Evolutionary conservation across 2,329 filamentous ascomycete genomes (phyloP).

Genomic region (Myrmaecium sp.): DNA sequence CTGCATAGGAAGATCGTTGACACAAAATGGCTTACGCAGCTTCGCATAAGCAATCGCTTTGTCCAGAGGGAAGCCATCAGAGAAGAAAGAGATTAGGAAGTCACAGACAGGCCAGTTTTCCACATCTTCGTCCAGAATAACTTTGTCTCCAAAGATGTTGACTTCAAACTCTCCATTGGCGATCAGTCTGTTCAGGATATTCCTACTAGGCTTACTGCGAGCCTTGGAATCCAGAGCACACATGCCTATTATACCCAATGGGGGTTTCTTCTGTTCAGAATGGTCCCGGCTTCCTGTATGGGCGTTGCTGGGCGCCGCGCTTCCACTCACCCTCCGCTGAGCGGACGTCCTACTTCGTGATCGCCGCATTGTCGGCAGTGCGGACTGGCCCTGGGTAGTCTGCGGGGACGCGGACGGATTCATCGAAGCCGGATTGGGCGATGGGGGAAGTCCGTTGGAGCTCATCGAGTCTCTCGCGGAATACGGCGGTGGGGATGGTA

Average conservation of each 20-base stretch:
- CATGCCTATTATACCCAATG: slow-evolving; percentile 62
- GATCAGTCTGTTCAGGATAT: slow-evolving; percentile 85
- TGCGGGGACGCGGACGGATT: slow-evolving; percentile 1
- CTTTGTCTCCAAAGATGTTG: slow-evolving; percentile 95
- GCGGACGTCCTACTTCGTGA: slow-evolving; percentile 30
- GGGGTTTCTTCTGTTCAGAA: slow-evolving; percentile 21
- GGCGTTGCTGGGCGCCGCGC: slow-evolving; percentile 70
- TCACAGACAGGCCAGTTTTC: slow-evolving; percentile 96
- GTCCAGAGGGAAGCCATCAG: slow-evolving; percentile 87
- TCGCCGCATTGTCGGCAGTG: slow-evolving; percentile 7
- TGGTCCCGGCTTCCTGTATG: slow-evolving; percentile 45
- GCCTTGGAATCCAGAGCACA: slow-evolving; percentile 94
- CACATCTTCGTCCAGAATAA: slow-evolving; percentile 90
- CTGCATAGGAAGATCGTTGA: slow-evolving; percentile 96
- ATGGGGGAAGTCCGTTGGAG: slow-evolving; percentile 2
- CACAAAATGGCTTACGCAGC: slow-evolving; percentile 85
- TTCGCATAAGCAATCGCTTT: slow-evolving; percentile 95
- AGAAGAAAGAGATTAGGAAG: slow-evolving; percentile 96
- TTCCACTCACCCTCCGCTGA: slow-evolving; percentile 66
- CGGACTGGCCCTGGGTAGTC: not conserved
- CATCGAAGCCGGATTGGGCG: slow-evolving; percentile 1
- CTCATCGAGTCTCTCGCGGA: slow-evolving; percentile 14
- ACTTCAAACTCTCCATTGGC: slow-evolving; percentile 89
- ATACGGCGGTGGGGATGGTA: slow-evolving; percentile 21
- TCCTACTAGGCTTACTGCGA: slow-evolving; percentile 88